phyloP scores from a whole-genome alignment of 345 rosid genomes.

The Salix exigua region DNA sequence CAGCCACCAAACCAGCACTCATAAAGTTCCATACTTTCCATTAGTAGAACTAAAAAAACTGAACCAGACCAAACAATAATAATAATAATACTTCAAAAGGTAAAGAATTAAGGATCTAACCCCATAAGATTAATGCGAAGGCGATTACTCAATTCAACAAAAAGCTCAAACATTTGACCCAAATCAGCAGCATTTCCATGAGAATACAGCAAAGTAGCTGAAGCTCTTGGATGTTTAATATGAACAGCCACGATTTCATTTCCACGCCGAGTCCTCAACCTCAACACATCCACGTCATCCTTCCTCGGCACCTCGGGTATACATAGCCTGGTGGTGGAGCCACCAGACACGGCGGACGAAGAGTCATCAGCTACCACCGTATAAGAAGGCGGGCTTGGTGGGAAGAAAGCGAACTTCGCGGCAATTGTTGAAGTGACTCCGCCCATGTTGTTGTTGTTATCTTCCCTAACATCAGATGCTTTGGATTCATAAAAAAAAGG shows the following conservation, averaged over 20 bases:
- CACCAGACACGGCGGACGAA: conserved; percentile 21
- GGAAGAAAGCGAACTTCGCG: conserved; percentile 96
- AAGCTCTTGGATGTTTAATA: conserved; percentile 67
- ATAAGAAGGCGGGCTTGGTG: conserved; percentile 91
- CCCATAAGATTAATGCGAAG: conserved; percentile 88
- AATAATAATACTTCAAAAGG: not conserved
- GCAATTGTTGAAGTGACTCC: conserved; percentile 97
- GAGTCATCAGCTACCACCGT: conserved; percentile 45
- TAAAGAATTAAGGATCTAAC: conserved; percentile 32
- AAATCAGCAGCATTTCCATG: conserved; percentile 99
- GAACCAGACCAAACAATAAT: not conserved
- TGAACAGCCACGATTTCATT: conserved; percentile 79
- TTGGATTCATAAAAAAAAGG: conserved; percentile 29
- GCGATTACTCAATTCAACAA: conserved; percentile 75
- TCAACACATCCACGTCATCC: conserved; percentile 65
- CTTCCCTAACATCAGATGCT: conserved; percentile 36
- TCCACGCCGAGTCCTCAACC: conserved; percentile 71
- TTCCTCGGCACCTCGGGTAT: conserved; percentile 58
- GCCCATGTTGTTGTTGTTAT: conserved; percentile 53
- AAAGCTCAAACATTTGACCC: conserved; percentile 93
- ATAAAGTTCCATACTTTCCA: not conserved
- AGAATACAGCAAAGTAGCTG: conserved; percentile 74
- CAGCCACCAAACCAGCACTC: not conserved
- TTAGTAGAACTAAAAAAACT: not conserved
- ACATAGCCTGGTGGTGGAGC: conserved; percentile 24